phyloP scores from a whole-genome alignment of 2,329 filamentous ascomycete species.

The Sporothrix inflata region DNA sequence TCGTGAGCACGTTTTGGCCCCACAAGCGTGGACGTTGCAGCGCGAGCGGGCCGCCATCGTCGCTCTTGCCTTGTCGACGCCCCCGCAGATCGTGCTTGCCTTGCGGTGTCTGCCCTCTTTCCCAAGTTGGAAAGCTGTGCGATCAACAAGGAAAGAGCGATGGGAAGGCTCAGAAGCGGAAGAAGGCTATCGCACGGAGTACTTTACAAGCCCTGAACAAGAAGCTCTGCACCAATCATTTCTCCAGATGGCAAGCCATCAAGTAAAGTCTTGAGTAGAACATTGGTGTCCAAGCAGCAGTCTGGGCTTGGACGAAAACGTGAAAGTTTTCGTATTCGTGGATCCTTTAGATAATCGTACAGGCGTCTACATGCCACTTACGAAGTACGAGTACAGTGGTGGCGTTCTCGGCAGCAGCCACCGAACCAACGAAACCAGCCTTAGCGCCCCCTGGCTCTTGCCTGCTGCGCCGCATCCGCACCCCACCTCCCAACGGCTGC shows the following conservation, averaged over 20 bases:
- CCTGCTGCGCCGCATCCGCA: constrained; percentile 23
- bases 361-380: neutral
- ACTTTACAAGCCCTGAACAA: too few species aligned
- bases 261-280: too few species aligned
- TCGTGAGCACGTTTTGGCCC: constrained; percentile 2
- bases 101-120: neutral
- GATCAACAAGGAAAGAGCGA: neutral
- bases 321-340: neutral
- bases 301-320: too few species aligned
- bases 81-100: constrained; percentile 3
- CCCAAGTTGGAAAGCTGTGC: constrained; percentile 18
- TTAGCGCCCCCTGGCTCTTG: neutral
- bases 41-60: neutral
- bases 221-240: neutral
- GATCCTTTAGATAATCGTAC: neutral
- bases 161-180: neutral
- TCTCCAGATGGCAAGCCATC: neutral
- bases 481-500: constrained; percentile 14
- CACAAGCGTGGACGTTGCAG: neutral
- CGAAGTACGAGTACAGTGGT: too few species aligned
- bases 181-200: neutral
- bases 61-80: neutral
- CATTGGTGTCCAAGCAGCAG: too few species aligned
- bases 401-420: neutral
- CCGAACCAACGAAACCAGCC: neutral